Percentiles rank a stretch among this genome's conserved stretches.
phyloP scores from a whole-genome alignment of 2,329 filamentous ascomycete species.

The Fusarium nurragi region DNA sequence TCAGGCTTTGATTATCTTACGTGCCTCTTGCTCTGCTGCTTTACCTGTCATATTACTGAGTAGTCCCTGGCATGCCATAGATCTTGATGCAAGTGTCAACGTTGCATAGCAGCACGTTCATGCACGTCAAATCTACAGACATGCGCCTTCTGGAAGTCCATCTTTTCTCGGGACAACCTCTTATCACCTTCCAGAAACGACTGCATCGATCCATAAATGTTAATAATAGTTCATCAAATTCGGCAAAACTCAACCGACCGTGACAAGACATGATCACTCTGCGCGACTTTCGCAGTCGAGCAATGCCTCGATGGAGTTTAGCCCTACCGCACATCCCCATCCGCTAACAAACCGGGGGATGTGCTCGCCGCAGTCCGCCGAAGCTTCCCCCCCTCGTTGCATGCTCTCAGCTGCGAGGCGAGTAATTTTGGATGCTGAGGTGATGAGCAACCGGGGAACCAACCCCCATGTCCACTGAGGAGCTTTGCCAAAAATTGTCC shows the following conservation, averaged over 20 bases:
- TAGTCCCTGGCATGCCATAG: neutral
- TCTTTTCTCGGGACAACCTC: neutral
- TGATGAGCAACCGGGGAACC: too few species aligned
- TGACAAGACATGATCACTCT: neutral
- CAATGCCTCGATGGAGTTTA: constrained; percentile 26
- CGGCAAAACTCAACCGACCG: neutral
- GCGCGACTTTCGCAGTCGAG: neutral
- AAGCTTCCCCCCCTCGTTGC: neutral
- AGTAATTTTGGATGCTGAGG: neutral
- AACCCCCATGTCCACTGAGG: too few species aligned
- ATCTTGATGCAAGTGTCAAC: neutral
- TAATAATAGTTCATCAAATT: neutral
- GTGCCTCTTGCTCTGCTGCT: neutral
- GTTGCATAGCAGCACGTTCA: neutral
- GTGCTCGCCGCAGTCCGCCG: neutral
- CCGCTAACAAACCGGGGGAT: constrained; percentile 11
- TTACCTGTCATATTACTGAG: neutral
- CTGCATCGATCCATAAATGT: neutral
- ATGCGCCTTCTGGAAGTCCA: neutral
- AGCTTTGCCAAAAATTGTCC: too few species aligned
- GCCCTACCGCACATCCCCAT: constrained; percentile 8
- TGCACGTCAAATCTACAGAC: neutral
- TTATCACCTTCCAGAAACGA: neutral
- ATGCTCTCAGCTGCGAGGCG: neutral
- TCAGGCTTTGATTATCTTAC: neutral